A percentile compares a stretch with the other conserved stretches of the same genome.
These are phyloP conservation scores for Arachnomyces sp. DNA, from an alignment of 2,329 filamentous ascomycete genomes.

Conservation along the genomic window DNA sequence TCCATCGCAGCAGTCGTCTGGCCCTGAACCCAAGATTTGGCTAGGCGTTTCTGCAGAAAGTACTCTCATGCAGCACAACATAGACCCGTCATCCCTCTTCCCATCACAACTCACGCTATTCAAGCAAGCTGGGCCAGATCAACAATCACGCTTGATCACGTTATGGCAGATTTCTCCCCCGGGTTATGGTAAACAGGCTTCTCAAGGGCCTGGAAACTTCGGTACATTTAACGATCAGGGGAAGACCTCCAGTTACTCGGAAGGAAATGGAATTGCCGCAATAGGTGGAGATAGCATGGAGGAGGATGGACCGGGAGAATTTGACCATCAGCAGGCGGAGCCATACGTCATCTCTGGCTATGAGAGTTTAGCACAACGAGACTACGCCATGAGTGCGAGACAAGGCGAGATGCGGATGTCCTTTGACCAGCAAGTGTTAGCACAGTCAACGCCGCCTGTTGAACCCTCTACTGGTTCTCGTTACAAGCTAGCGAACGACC, in stretches of 20 bases:
- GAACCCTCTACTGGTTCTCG: conserved; percentile 24
- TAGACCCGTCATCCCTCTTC: conserved; percentile 63
- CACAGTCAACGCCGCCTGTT: conserved; percentile 9
- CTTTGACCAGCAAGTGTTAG: too few species aligned
- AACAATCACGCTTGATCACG: conserved; percentile 68
- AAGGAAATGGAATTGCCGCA: too few species aligned
- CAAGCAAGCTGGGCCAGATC: conserved; percentile 62
- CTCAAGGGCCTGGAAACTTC: conserved; percentile 5
- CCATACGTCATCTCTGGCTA: conserved; percentile 84
- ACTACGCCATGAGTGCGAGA: conserved; percentile 43
- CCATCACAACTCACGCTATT: conserved; percentile 72
- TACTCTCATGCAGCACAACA: conserved; percentile 57
- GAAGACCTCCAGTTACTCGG: conserved; percentile 21
- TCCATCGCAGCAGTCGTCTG: conserved; percentile 37
- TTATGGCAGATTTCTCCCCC: conserved; percentile 79
- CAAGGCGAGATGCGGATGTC: conserved; percentile 8
- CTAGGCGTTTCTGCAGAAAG: conserved; percentile 41
- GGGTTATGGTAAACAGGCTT: conserved; percentile 47
- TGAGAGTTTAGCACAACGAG: conserved; percentile 58
- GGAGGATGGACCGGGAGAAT: conserved; percentile 15
- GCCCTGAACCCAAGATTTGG: conserved; percentile 46
- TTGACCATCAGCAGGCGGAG: conserved; percentile 49
- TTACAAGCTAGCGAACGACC: conserved; percentile 33
- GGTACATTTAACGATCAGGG: too few species aligned
- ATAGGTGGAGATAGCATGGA: conserved; percentile 12